Percentiles rank a stretch among this genome's conserved stretches.
These are phyloP conservation scores for Trametes villosa DNA, from an alignment of 768 basidiomycete genomes.

Conservation along the genomic window DNA sequence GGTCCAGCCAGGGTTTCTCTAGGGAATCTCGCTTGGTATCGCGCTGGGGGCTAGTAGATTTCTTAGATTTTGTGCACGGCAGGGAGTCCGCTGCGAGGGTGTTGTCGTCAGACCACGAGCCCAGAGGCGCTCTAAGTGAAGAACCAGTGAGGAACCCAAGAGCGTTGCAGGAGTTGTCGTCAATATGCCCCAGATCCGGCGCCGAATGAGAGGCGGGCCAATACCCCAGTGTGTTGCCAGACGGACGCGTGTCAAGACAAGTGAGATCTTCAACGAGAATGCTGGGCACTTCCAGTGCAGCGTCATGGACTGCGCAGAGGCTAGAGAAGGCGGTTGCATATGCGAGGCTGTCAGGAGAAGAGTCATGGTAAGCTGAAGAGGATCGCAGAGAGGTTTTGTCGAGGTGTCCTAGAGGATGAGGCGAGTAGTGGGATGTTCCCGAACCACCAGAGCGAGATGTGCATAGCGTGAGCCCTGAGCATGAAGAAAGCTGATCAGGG, in stretches of 20 bases:
- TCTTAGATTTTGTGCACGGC: neutral
- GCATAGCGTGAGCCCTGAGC: no score
- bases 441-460: no score
- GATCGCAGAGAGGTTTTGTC: neutral
- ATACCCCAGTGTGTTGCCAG: neutral
- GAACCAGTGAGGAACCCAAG: neutral
- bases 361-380: neutral
- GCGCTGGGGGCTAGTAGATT: neutral
- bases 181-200: neutral
- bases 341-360: neutral
- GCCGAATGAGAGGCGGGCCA: neutral
- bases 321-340: neutral
- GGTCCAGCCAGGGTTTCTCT: conserved; percentile 8
- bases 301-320: neutral
- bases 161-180: neutral
- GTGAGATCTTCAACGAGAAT: conserved; percentile 2
- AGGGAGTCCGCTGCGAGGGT: neutral
- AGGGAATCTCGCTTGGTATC: neutral
- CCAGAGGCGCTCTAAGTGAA: neutral
- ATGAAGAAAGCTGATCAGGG: no score
- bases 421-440: no score
- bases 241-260: neutral
- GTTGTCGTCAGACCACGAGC: neutral
- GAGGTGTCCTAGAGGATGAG: no score
- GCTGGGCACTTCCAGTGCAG: neutral